Evolutionary conservation across 768 basidiomycete species (phyloP).

Genomic region (Collybiopsis confluens): DNA sequence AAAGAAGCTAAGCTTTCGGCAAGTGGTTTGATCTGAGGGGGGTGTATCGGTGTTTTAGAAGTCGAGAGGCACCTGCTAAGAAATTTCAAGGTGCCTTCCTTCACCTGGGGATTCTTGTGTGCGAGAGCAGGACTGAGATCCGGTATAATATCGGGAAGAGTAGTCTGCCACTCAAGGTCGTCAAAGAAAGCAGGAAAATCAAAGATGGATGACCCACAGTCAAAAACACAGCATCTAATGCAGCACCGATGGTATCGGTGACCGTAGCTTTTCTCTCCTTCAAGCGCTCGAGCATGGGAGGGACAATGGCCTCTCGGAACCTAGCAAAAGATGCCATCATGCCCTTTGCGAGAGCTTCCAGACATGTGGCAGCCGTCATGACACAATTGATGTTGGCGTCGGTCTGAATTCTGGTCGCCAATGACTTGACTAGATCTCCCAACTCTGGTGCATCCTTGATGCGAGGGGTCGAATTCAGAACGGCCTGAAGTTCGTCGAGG

Average conservation of each 20-base stretch:
- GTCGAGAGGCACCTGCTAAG: slow-evolving; percentile 71
- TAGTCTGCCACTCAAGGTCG: slow-evolving; percentile 45
- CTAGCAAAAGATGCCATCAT: slow-evolving; percentile 70
- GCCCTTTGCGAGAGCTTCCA: slow-evolving; percentile 84
- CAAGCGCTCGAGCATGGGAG: slow-evolving; percentile 78
- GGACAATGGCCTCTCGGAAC: slow-evolving; percentile 67
- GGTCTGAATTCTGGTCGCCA: slow-evolving; percentile 76
- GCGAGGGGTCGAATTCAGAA: slow-evolving; percentile 65
- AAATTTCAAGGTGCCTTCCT: slow-evolving; percentile 89
- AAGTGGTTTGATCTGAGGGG: slow-evolving; percentile 75
- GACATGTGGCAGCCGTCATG: slow-evolving; percentile 76
- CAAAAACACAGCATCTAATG: slow-evolving; percentile 83
- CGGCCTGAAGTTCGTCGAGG: slow-evolving; percentile 73
- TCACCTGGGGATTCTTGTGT: slow-evolving; percentile 95
- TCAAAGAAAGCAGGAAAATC: background rate
- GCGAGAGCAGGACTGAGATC: slow-evolving; percentile 75
- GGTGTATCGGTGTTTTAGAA: slow-evolving; percentile 65
- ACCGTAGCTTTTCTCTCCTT: slow-evolving; percentile 94
- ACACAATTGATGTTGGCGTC: slow-evolving; percentile 98
- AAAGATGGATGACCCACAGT: slow-evolving; percentile 49
- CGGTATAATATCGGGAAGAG: slow-evolving; percentile 75
- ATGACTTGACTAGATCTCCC: slow-evolving; percentile 66
- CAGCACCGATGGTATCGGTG: slow-evolving; percentile 81
- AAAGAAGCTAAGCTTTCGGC: slow-evolving; percentile 71
- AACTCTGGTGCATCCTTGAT: slow-evolving; percentile 81